Percentiles rank a stretch among this genome's conserved stretches.
Evolutionary conservation across 495 filamentous ascomycete genomes (phyloP).

Genomic region (Chaetomium tenue): DNA sequence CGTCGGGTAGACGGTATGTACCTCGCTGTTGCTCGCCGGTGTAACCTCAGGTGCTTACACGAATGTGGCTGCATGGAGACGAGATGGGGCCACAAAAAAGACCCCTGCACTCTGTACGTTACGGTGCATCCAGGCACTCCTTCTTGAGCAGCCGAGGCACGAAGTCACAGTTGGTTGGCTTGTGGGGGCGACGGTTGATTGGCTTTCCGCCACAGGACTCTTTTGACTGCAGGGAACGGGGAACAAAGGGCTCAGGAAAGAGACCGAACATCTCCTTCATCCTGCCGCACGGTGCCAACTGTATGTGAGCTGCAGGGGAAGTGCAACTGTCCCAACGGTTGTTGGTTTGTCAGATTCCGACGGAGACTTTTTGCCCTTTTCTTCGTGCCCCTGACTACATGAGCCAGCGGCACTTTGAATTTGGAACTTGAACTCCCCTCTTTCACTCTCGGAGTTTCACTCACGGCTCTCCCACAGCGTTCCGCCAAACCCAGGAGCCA

Average conservation of each 20-base stretch:
- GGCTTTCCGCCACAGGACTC: not conserved
- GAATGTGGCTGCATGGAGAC: not conserved
- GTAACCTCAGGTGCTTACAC: not conserved
- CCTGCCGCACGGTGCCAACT: not conserved
- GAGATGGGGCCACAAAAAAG: no score
- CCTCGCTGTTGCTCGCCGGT: not conserved
- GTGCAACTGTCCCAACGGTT: not conserved
- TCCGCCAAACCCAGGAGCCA: not conserved
- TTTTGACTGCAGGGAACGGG: not conserved
- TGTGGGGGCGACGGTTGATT: not conserved
- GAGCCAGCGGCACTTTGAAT: not conserved
- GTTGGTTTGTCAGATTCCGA: not conserved
- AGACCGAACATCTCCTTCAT: not conserved
- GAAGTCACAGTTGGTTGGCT: not conserved
- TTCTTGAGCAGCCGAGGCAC: no score
- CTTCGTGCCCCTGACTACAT: not conserved
- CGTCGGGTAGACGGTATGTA: not conserved
- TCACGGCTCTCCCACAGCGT: no score
- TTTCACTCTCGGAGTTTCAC: not conserved
- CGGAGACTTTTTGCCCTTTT: not conserved
- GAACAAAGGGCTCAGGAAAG: not conserved
- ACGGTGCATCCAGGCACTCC: no score
- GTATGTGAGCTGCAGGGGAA: not conserved
- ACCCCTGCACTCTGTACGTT: no score
- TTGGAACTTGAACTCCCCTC: no score